A percentile compares a stretch with the other conserved stretches of the same genome.
These are phyloP conservation scores for Eucalyptus sp. DNA, from an alignment of 345 rosid genomes.

Conservation along the genomic window DNA sequence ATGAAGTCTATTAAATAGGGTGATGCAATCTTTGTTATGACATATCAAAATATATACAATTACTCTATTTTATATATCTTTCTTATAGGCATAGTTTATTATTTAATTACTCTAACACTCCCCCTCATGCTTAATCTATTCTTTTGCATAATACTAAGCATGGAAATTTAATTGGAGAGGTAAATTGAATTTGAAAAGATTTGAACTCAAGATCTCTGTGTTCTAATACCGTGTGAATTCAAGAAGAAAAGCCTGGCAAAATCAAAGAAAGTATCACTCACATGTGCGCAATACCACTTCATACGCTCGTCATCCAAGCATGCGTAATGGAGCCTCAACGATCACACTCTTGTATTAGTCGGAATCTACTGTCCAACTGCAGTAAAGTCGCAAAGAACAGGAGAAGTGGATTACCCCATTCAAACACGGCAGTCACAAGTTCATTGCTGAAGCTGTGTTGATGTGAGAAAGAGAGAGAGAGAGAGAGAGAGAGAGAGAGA, in stretches of 20 bases:
- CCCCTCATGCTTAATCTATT: no score
- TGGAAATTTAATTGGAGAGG: no score
- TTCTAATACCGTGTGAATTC: no score
- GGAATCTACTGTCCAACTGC: neutral
- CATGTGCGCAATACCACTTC: fast-evolving
- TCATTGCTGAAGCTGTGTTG: neutral
- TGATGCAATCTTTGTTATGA: no score
- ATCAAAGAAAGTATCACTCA: neutral
- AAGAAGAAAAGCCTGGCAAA: neutral
- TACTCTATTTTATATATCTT: no score
- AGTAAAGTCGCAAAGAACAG: neutral
- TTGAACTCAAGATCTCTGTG: no score
- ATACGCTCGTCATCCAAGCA: neutral
- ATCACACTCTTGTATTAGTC: neutral
- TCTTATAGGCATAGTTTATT: no score
- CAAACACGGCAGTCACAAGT: neutral
- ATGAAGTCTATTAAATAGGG: no score
- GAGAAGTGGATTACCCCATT: neutral
- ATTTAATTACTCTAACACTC: no score
- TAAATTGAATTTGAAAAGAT: no score
- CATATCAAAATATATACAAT: no score
- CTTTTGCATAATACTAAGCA: no score
- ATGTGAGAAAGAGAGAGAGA: neutral
- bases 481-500: neutral
- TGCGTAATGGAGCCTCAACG: neutral